Base-by-base conservation (phyloP, 352 stramenopile genomes). In the Phytophthora meadii region DNA sequence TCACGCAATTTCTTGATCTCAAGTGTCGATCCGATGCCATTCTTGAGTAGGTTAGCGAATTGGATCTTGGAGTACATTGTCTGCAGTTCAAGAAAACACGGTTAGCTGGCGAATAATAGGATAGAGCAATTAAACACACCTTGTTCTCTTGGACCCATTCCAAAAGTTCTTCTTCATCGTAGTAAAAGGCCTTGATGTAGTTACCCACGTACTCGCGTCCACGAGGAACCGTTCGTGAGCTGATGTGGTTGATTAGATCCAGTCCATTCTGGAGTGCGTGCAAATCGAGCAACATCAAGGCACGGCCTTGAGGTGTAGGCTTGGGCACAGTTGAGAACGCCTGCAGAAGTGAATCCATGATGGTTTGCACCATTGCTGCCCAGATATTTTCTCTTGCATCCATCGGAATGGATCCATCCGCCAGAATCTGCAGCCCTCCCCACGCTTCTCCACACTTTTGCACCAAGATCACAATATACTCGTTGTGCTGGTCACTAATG, bases 271-370 rank as follows among this genome's bases (percentile, higher is more conserved):
- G 76, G 6, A 99, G 77, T 19, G 94, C 89, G 37, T 95, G 83
- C 49, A 99, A 71, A 65, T 99, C 97, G 82, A 99, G 97, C 45
- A 91, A 95, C 97, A 99, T 99, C 24, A 98, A 81, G 5, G 97
- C 93, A 46, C 97, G 82, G 3, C 97, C 97, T 76, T 99, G 97
- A 2, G 92, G 96, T 5, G 92, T 98, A 68, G 96, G 98, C 56
- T 84, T 90, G 22, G 76, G 15, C 11, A 98, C 80, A n/a, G 81
- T 82, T 0, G 92, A 87, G 64, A 98, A 98, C 1, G 90, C 94
- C 28, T 96, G 87, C 11, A 99, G 64, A 24, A 99, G 72, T 27
- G 90, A 78, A 67, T 97, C 87, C 74, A 98, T 89, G n/a, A 92
- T 84, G 5, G 76, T 77, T 40, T 97, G 87, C 47, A 97, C 82